Evolutionary conservation across 2,329 filamentous ascomycete species (phyloP).

Genomic region (Cladorrhinum sp.): DNA sequence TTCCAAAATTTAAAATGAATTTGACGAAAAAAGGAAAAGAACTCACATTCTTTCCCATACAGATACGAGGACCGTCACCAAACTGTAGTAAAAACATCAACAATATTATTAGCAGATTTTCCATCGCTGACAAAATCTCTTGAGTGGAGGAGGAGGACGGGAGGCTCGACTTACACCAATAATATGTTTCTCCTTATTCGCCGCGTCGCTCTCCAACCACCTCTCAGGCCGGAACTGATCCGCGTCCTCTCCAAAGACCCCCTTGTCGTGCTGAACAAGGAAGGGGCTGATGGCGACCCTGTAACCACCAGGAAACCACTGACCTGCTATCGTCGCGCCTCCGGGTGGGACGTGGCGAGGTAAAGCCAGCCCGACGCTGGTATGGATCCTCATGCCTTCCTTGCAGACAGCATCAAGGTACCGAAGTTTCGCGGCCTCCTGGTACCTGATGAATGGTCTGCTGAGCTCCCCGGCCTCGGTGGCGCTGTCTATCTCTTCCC

Average conservation of each 20-base stretch:
- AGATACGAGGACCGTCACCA: constrained; percentile 32
- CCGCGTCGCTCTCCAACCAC: constrained; percentile 37
- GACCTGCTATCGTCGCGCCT: constrained; percentile 12
- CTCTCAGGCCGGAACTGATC: constrained; percentile 44
- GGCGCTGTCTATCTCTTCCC: constrained; percentile 52
- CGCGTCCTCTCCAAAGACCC: constrained; percentile 42
- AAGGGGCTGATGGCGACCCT: constrained; percentile 36
- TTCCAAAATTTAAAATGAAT: background rate
- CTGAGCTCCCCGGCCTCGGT: constrained; percentile 9
- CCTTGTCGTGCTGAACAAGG: constrained; percentile 35
- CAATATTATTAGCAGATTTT: constrained; percentile 24
- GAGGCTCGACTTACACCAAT: constrained; percentile 28
- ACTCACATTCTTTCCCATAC: constrained; percentile 29
- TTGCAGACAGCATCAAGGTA: constrained; percentile 14
- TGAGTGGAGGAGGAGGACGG: no score
- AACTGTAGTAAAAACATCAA: constrained; percentile 32
- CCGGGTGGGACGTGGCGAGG: constrained; percentile 22
- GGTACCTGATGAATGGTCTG: constrained; percentile 20
- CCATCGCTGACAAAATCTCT: no score
- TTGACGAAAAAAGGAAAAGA: background rate
- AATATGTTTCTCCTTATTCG: constrained; percentile 8
- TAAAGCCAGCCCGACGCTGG: constrained; percentile 29
- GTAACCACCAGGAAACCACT: constrained; percentile 14
- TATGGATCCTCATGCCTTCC: constrained; percentile 13
- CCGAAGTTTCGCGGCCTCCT: constrained; percentile 15